Evolutionary conservation across 1,139 yeast genomes (phyloP), one percentile per base, ranked within the genome.

Genomic region (Pichia sp.): DNA sequence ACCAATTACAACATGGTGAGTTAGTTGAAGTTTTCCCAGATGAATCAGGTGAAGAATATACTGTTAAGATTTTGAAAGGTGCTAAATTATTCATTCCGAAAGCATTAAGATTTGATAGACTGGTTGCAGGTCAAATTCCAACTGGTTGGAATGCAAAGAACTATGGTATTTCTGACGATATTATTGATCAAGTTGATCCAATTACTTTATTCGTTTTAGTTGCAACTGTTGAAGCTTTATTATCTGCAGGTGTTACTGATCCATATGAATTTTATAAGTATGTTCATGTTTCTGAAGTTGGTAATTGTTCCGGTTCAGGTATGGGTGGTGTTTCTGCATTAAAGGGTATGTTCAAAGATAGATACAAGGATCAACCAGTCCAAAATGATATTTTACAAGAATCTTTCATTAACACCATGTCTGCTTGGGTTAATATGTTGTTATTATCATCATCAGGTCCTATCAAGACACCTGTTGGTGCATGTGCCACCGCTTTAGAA

Each of bases 231-330:
- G 98, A 93, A 75, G 97, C 98, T 2, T 83, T 93, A 64, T 79
- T 93, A 62, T 74, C 95, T 54, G 82, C 97, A 60, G 99, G 99
- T 84, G 75, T 93, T 66, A 89, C 96, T 56, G 99, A 93, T 71
- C 99, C 99, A 58, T 93, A 89, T 70, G 99, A 93, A 76, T 89
- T 95, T 79, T 93, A 93, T 80, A 86, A 93, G 74, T 95, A 93
- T 68, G 96, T 95, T 53, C 99, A 93, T 71, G 95, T 93, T 57
- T 90, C 98, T 49, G 98, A 93, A 74, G 91, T 93, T 62, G 99
- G 99, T 77, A 93, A 93, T 81, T 90, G 98, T 79, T 87, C 96
- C 50, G 99, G 99, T 77, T 90, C 98, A 54, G 99, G 99, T 82
- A 91, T 93, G 96, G 99, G 99, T 74, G 99, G 99, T 84, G 95